phyloP scores from a whole-genome alignment of 495 filamentous ascomycete genomes.

The Hypoxylon trugodes region DNA sequence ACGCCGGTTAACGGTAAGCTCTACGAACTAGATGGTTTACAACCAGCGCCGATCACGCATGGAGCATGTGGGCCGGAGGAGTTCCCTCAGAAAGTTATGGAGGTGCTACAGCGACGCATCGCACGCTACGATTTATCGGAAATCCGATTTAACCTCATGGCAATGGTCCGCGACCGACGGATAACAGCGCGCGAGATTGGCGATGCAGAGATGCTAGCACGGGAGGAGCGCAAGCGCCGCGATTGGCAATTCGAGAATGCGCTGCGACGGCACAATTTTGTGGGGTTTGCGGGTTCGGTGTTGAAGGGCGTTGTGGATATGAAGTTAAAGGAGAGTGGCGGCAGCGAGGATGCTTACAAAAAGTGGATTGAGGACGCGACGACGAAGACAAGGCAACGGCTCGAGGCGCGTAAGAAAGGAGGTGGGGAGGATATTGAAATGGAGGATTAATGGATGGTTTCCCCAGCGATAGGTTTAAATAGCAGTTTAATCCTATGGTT shows the following conservation, averaged over 20 bases:
- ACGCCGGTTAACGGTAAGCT: conserved; percentile 78
- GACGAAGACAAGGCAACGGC: conserved; percentile 72
- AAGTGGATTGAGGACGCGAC: conserved; percentile 83
- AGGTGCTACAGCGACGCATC: conserved; percentile 84
- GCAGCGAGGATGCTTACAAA: conserved; percentile 68
- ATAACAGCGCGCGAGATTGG: conserved; percentile 80
- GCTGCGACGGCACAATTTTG: conserved; percentile 90
- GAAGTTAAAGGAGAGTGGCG: conserved; percentile 70
- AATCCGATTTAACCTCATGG: conserved; percentile 95
- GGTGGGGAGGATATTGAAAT: conserved; percentile 56
- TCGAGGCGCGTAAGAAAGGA: conserved; percentile 59
- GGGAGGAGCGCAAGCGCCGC: conserved; percentile 83
- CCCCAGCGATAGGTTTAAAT: too few species aligned
- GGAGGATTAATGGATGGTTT: conserved; percentile 49
- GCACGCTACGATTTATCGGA: conserved; percentile 84
- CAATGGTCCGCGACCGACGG: conserved; percentile 85
- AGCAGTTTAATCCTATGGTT: too few species aligned
- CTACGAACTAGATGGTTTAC: conserved; percentile 95
- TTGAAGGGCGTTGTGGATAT: conserved; percentile 79
- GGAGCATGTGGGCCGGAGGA: conserved; percentile 71
- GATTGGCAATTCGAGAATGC: conserved; percentile 98
- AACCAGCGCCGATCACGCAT: conserved; percentile 90
- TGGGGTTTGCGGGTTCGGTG: conserved; percentile 92
- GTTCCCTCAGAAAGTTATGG: conserved; percentile 85
- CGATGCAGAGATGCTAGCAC: conserved; percentile 76